Evolutionary conservation across 805 yeast species (phyloP).

Genomic region (Lachancea fermentati): DNA sequence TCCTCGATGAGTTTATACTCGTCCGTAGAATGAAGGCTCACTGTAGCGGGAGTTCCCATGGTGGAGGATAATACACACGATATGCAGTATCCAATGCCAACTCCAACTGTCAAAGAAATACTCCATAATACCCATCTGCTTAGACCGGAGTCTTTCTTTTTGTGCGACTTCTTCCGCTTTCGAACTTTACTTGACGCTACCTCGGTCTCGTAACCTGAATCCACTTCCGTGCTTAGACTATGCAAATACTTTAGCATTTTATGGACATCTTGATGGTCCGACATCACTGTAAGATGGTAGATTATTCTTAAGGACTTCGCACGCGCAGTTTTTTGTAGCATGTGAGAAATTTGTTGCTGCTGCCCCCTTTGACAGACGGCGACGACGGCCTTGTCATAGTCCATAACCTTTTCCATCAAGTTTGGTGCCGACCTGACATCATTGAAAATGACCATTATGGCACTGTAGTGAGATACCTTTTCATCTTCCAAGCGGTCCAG

Average conservation of each 20-base stretch:
- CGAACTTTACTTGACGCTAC: conserved; percentile 6
- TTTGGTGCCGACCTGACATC: conserved; percentile 22
- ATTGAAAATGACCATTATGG: conserved; percentile 21
- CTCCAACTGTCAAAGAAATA: conserved; percentile 27
- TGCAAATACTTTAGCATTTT: conserved; percentile 19
- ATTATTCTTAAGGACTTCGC: conserved; percentile 19
- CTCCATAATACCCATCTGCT: conserved; percentile 24
- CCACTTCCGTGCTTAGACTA: conserved; percentile 12
- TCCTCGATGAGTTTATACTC: conserved; percentile 13
- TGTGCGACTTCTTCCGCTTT: conserved; percentile 8
- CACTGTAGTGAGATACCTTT: conserved; percentile 12
- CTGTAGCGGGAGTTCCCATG: conserved; percentile 3
- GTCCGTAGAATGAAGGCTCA: conserved; percentile 3
- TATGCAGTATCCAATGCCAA: conserved; percentile 29
- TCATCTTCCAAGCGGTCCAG: conserved; percentile 16
- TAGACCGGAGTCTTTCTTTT: conserved; percentile 1
- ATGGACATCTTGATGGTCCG: conserved; percentile 20
- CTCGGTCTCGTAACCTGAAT: conserved; percentile 13
- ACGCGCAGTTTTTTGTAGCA: conserved; percentile 18
- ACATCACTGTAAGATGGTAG: conserved; percentile 22
- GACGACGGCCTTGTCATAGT: conserved; percentile 19
- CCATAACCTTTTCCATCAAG: conserved; percentile 21
- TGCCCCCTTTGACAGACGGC: conserved; percentile 28
- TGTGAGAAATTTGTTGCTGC: conserved; percentile 22
- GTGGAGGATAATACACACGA: conserved; percentile 17